These are phyloP conservation scores for Diaporthe sp. DNA, from an alignment of 2,329 filamentous ascomycete genomes.

Conservation along the genomic window DNA sequence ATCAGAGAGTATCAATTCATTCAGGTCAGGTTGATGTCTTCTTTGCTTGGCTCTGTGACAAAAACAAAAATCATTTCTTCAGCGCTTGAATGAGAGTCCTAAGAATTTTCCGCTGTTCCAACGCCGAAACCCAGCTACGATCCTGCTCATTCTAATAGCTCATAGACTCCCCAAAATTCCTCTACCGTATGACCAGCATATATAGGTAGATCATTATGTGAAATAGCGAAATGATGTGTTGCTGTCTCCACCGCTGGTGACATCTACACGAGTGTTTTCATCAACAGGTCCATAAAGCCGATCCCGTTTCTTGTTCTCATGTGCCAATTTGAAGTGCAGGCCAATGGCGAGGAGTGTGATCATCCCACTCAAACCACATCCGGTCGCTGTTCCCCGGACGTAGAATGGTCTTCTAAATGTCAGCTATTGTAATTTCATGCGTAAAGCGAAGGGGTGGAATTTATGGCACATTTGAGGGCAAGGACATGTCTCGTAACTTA, in stretches of 20 bases:
- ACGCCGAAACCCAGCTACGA: neutral
- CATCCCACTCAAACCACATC: neutral
- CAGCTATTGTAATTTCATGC: neutral
- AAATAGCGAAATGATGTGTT: slow-evolving; percentile 2
- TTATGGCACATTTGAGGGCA: too few species aligned
- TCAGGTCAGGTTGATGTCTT: too few species aligned
- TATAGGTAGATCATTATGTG: neutral
- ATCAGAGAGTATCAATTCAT: too few species aligned
- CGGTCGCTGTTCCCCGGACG: neutral
- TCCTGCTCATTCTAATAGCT: neutral
- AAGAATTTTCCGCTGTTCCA: neutral
- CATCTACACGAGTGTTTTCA: neutral
- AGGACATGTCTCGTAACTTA: slow-evolving; percentile 30
- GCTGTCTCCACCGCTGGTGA: neutral
- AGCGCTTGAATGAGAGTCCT: neutral
- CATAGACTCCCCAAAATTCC: too few species aligned
- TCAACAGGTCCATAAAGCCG: neutral
- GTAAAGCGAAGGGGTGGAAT: too few species aligned
- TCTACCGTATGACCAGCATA: neutral
- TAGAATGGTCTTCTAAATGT: neutral
- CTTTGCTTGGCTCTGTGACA: too few species aligned
- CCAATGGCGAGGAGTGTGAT: neutral
- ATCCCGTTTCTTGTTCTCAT: neutral
- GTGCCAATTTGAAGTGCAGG: neutral
- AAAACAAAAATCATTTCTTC: neutral